Evolutionary conservation across 2,329 filamentous ascomycete species (phyloP), one percentile per base, ranked within the genome.

Genomic region (Talaromyces sp.): DNA sequence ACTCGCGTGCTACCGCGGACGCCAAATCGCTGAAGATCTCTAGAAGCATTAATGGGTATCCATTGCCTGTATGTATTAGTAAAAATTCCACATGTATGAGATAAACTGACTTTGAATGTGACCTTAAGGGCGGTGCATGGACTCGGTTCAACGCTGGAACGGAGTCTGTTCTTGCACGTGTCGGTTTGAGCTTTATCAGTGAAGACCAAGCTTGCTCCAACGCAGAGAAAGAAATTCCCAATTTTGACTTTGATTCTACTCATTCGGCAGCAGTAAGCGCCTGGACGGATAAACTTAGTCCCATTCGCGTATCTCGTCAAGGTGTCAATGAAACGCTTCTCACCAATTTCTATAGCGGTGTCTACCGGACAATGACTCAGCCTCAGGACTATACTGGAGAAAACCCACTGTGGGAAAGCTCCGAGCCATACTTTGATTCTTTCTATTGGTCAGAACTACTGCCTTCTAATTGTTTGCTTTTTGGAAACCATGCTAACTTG

Each of bases 311-410:
- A 11, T 77, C 76, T 11, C 73, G 71, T 7, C 70, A 69, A 6
- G 72, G 70, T 2, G 69, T 77, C 16, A 69, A 75, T 39, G 60
- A 69, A 1, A 73, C 74, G 7, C 67, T 75, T 19, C 69, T 78
- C 50, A 76, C 85, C 54, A 85, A 75, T 24, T 89, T 91, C 68
- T 90, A 88, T 80, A 88, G 85, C 60, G 88, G 88, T 3, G 82
- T 88, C 27, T 90, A 90, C 71, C 80, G 88, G n/a, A 85, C 85
- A 1, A 87, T 90, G 84, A 84, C 90, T 64, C 87, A 84, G 60
- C 88, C 88, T 2, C 87, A 90, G 69, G 88, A 90, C 69, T 88
- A 89, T 69, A 90, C 88, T 0, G 87, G 87, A 1, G 88, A 91
- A 72, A 91, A 90, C 66, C 87, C 87, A 1, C 71, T 86, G 0